Evolutionary conservation across 768 basidiomycete species (phyloP).

Genomic region (Xerocomellus chrysenteron): DNA sequence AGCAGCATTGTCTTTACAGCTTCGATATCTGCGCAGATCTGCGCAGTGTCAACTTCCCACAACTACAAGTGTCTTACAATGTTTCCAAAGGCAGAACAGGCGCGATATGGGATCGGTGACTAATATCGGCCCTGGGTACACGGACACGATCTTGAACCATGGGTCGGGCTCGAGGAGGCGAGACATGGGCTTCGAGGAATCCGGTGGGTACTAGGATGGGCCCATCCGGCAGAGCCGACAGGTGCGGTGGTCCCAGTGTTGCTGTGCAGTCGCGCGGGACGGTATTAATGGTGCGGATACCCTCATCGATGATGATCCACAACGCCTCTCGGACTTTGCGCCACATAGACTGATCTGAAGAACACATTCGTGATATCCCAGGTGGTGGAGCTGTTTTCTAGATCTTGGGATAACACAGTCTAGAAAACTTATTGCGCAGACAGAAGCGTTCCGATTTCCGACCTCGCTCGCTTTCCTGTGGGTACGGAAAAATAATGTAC

Average conservation of each 20-base stretch:
- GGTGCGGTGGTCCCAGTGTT: constrained; percentile 41
- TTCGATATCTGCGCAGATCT: constrained; percentile 43
- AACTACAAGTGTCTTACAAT: constrained; percentile 42
- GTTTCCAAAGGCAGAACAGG: constrained; percentile 48
- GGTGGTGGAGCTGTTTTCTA: constrained; percentile 25
- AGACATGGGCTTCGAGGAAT: constrained; percentile 39
- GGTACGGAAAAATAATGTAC: background rate
- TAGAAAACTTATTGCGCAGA: background rate
- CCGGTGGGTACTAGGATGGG: constrained; percentile 45
- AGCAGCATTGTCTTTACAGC: constrained; percentile 44
- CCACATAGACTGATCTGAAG: background rate
- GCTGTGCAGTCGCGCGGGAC: constrained; percentile 42
- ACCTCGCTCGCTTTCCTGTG: background rate
- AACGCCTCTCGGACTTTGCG: background rate
- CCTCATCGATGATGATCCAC: constrained; percentile 39
- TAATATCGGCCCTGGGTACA: constrained; percentile 44
- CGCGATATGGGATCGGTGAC: constrained; percentile 42
- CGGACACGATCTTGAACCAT: constrained; percentile 43
- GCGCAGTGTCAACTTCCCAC: constrained; percentile 42
- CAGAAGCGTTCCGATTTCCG: background rate
- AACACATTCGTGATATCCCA: background rate
- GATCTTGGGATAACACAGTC: background rate
- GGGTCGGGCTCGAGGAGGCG: constrained; percentile 33
- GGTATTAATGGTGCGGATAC: constrained; percentile 46
- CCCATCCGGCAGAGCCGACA: constrained; percentile 37